Evolutionary conservation across 257 asterid genomes (phyloP).

Genomic region (Mentha longifolia): DNA sequence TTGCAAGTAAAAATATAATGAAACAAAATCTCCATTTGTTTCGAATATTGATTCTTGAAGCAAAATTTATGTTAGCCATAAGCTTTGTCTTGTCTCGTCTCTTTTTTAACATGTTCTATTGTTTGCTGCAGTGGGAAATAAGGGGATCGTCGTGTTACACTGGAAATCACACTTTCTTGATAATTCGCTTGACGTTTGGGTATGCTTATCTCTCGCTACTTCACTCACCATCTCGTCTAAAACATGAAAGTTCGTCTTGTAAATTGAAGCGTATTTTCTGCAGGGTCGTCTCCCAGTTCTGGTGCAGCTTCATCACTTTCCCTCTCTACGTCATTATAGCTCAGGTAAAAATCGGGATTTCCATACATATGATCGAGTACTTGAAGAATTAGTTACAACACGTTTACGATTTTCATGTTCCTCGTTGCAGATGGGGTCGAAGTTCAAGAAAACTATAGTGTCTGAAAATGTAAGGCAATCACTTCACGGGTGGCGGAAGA

Average conservation of each 20-base stretch:
- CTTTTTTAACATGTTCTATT: background rate
- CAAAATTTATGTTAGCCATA: too few relatives aligned
- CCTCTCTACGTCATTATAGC: constrained; percentile 88
- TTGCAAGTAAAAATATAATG: too few relatives aligned
- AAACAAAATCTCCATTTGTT: too few relatives aligned
- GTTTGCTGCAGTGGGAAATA: constrained; percentile 73
- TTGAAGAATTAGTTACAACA: too few relatives aligned
- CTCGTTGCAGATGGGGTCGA: constrained; percentile 87
- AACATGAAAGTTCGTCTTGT: background rate
- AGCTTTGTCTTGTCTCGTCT: too few relatives aligned
- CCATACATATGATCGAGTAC: too few relatives aligned
- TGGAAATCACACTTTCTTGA: constrained; percentile 50
- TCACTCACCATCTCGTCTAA: background rate
- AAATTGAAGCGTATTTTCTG: constrained; percentile 19
- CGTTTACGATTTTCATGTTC: background rate
- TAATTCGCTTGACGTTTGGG: constrained; percentile 83
- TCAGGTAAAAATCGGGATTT: constrained; percentile 55
- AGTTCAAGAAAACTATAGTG: constrained; percentile 77
- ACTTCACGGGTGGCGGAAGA: constrained; percentile 77
- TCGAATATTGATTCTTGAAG: too few relatives aligned
- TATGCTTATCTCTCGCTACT: constrained; percentile 32
- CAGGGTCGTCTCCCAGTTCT: constrained; percentile 86
- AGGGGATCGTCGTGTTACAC: constrained; percentile 64
- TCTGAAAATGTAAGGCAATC: constrained; percentile 80
- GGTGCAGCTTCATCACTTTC: constrained; percentile 99